These are phyloP conservation scores for Botrytis tulipae DNA, from an alignment of 2,329 filamentous ascomycete genomes.

Conservation along the genomic window DNA sequence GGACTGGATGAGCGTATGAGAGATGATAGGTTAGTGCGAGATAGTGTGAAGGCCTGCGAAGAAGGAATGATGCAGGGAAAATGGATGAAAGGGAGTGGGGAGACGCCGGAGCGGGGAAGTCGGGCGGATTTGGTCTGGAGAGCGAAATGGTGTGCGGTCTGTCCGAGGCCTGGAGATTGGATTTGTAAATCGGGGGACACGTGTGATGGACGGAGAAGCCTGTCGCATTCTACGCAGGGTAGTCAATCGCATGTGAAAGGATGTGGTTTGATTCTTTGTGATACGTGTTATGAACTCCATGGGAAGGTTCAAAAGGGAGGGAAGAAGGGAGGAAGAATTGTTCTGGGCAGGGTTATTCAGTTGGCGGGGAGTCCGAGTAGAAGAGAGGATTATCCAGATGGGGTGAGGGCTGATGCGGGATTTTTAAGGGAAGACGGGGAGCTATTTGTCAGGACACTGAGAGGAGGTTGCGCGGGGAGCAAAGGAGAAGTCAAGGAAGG, in stretches of 20 bases:
- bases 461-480: background rate
- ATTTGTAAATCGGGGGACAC: slow-evolving; percentile 19
- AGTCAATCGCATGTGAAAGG: slow-evolving; percentile 16
- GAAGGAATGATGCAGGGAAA: background rate
- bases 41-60: slow-evolving; percentile 20
- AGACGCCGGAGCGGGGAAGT: slow-evolving; percentile 13
- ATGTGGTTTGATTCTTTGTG: slow-evolving; percentile 34
- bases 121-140: slow-evolving; percentile 21
- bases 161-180: slow-evolving; percentile 27
- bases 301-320: slow-evolving; percentile 8
- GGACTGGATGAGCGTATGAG: slow-evolving; percentile 24
- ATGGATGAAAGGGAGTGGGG: background rate
- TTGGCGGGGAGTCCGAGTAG: background rate
- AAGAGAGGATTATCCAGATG: slow-evolving; percentile 12
- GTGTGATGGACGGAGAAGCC: too few species aligned
- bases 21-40: slow-evolving; percentile 15
- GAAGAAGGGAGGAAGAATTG: background rate
- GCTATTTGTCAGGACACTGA: slow-evolving; percentile 7
- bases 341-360: background rate
- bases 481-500: background rate
- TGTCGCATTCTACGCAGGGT: background rate
- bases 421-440: slow-evolving; percentile 19
- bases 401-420: slow-evolving; percentile 13
- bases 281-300: slow-evolving; percentile 21
- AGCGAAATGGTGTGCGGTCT: slow-evolving; percentile 34